Evolutionary conservation across 768 basidiomycete genomes (phyloP), one percentile per base, ranked within the genome.

Genomic region (Mycena vulgaris): DNA sequence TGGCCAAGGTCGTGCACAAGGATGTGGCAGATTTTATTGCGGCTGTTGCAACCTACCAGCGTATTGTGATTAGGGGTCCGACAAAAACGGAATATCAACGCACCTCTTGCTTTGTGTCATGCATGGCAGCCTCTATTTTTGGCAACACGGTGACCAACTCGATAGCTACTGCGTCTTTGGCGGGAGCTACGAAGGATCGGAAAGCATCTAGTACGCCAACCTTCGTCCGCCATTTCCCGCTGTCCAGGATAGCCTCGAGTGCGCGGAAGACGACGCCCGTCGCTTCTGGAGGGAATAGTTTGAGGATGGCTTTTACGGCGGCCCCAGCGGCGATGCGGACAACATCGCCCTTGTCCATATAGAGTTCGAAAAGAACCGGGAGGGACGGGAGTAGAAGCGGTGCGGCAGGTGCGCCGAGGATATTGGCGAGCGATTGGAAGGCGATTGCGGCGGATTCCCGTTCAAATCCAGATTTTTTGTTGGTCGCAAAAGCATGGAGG

Each of bases 51-150:
- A 98, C 96, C 95, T 96, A 66, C 8, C 28, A 48, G 35, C 21
- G 16, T 1, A 39, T 45, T 39, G n/a, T 51, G 23, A 13, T 40
- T 68, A 52, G 47, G 40, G 19, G 30, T 58, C 55, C 31, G 56
- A 57, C 31, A 74, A 69, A 17, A 52, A 47, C 10, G 47, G 40
- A 30, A 37, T 35, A 63, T 66, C 40, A 13, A 79, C 87, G 74
- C 49, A 95, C 96, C 89, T 99, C 97, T 75, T 89, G 82, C 81
- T 99, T 99, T 67, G 97, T 98, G 82, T 99, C 97, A 76, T 97
- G 95, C 96, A 99, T 96, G 7, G 95, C 92, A 39, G 83, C 84
- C 78, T 97, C 96, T 16, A 99, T 91, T 75, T 90, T 92, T 23
- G 97, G 97, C 53, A 99, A 88, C 51, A 94, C 89, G 13, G 84